Evolutionary conservation across 2,329 filamentous ascomycete species (phyloP).

Genomic region (Colletotrichum salicis): DNA sequence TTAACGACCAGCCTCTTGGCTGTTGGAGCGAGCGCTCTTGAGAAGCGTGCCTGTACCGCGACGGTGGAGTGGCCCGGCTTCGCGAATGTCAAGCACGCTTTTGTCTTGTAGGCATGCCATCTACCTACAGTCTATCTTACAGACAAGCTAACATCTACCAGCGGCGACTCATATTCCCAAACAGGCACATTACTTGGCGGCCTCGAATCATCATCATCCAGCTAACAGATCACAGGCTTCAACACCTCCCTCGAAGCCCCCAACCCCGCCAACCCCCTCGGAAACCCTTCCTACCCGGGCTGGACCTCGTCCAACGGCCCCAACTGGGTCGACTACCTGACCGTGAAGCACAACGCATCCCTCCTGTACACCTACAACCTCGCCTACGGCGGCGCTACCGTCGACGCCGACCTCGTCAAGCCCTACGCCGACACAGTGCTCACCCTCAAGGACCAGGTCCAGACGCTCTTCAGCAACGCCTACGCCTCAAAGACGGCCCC

Average conservation of each 20-base stretch:
- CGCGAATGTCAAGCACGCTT: constrained; percentile 51
- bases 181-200: constrained; percentile 24
- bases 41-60: constrained; percentile 38
- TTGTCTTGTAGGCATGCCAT: constrained; percentile 45
- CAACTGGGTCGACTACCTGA: constrained; percentile 64
- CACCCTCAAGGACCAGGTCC: constrained; percentile 62
- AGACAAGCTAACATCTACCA: constrained; percentile 20
- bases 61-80: constrained; percentile 48
- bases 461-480: constrained; percentile 35
- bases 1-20: constrained; percentile 2
- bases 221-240: constrained; percentile 55
- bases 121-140: neutral
- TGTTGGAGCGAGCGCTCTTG: constrained; percentile 2
- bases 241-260: constrained; percentile 62
- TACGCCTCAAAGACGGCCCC: constrained; percentile 50
- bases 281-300: constrained; percentile 68
- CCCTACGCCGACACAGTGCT: constrained; percentile 60
- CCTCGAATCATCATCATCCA: neutral
- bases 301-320: constrained; percentile 60
- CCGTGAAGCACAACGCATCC: constrained; percentile 57
- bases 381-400: constrained; percentile 64
- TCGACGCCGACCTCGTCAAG: constrained; percentile 61
- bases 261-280: constrained; percentile 65
- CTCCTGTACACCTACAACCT: constrained; percentile 62
- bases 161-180: constrained; percentile 47